Evolutionary conservation across 306 rosid genomes (phyloP).

Genomic region (Fragaria ananassa): DNA sequence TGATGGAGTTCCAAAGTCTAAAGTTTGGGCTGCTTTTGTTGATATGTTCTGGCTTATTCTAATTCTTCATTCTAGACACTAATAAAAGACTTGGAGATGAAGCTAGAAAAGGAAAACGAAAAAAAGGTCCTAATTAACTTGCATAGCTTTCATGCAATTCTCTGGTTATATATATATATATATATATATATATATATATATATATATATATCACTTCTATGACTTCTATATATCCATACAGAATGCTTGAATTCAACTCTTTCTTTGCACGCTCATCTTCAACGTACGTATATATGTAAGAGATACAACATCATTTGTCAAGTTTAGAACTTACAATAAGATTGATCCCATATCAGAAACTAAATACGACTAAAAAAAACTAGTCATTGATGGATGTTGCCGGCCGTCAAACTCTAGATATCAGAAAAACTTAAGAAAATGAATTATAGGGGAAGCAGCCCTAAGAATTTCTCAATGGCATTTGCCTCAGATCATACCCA

Average conservation of each 20-base stretch:
- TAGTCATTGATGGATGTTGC: not conserved
- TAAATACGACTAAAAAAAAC: not conserved
- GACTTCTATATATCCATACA: no score
- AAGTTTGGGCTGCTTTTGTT: not conserved
- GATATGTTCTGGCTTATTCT: not conserved
- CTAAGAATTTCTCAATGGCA: not conserved
- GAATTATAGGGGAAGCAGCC: not conserved
- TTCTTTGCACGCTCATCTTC: no score
- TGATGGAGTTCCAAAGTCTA: not conserved
- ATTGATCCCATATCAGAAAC: not conserved
- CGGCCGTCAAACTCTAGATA: not conserved
- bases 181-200: not conserved
- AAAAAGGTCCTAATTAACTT: not conserved
- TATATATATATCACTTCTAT: not conserved
- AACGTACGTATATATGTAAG: no score
- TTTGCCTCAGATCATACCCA: constrained; percentile 9
- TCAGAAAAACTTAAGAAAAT: not conserved
- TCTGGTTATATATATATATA: not conserved
- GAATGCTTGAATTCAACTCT: no score
- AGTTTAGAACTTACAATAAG: not conserved
- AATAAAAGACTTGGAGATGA: not conserved
- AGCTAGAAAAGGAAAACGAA: not conserved
- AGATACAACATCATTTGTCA: not conserved
- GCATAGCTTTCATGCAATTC: not conserved
- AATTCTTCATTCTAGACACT: not conserved